A percentile compares a stretch with the other conserved stretches of the same genome.
Conservation (phyloP, 192 early-diverging fungal species). For the Kappamyces sp. region DNA sequence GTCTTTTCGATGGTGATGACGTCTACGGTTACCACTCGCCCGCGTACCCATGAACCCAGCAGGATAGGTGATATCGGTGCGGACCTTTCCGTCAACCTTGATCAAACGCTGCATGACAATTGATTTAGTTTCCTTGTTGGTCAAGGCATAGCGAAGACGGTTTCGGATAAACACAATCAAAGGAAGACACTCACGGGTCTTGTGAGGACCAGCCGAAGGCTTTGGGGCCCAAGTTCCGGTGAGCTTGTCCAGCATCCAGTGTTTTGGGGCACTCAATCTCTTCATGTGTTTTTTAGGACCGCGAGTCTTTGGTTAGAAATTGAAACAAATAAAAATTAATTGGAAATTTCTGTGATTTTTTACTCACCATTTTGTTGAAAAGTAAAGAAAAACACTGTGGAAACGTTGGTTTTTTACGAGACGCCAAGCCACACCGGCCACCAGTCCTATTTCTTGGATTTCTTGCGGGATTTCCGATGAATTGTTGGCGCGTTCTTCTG, state of each 20-base stretch:
- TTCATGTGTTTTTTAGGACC: conserved; percentile 99
- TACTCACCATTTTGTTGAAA: too few relatives aligned
- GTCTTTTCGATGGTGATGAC: conserved; percentile 91
- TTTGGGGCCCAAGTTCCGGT: conserved; percentile 97
- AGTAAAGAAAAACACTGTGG: too few relatives aligned
- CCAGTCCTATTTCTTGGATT: too few relatives aligned
- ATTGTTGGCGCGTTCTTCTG: too few relatives aligned
- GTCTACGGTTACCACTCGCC: conserved; percentile 41
- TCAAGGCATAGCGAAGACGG: conserved; percentile 98
- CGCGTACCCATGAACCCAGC: conserved; percentile 93
- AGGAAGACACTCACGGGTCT: conserved; percentile 98
- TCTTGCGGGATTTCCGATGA: too few relatives aligned
- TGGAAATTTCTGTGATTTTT: neutral
- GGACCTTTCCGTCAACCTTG: conserved; percentile 99
- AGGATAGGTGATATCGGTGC: conserved; percentile 94
- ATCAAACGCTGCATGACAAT: conserved; percentile 98
- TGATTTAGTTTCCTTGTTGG: conserved; percentile 88
- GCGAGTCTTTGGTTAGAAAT: conserved; percentile 55
- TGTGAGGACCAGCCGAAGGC: conserved; percentile 98
- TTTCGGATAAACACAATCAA: conserved; percentile 98
- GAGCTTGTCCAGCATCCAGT: conserved; percentile 99
- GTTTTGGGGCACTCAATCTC: conserved; percentile 92
- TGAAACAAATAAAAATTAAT: neutral
- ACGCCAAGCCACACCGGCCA: too few relatives aligned
- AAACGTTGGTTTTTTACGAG: too few relatives aligned